A percentile compares a stretch with the other conserved stretches of the same genome.
Evolutionary conservation across 768 basidiomycete species (phyloP).

Genomic region (Zangia roseola): DNA sequence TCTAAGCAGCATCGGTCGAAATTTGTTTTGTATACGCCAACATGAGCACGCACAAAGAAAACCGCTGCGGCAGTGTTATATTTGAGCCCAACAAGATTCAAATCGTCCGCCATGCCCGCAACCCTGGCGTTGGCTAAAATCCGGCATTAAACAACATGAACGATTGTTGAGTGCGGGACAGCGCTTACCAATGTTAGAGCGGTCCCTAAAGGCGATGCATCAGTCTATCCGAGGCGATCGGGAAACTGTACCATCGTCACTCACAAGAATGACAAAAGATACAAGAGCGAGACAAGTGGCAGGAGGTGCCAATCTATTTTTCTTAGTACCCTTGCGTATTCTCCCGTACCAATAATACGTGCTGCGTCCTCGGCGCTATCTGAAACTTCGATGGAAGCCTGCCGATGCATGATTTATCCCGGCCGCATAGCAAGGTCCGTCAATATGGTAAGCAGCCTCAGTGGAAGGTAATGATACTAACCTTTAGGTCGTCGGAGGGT

Average conservation of each 20-base stretch:
- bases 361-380: not conserved
- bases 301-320: constrained; percentile 21
- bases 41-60: constrained; percentile 26
- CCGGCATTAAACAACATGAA: not conserved
- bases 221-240: not conserved
- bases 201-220: constrained; percentile 28
- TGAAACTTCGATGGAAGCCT: not conserved
- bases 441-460: too few species aligned
- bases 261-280: constrained; percentile 20
- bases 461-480: too few species aligned
- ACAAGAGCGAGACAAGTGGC: constrained; percentile 16
- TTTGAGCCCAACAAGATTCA: constrained; percentile 25
- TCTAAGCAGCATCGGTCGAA: constrained; percentile 10
- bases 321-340: constrained; percentile 8
- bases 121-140: constrained; percentile 36
- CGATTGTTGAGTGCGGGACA: not conserved
- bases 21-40: not conserved
- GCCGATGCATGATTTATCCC: too few species aligned
- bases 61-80: constrained; percentile 35
- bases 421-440: too few species aligned
- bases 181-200: constrained; percentile 39
- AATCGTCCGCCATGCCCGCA: constrained; percentile 40
- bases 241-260: not conserved
- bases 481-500: too few species aligned
- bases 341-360: not conserved